Evolutionary conservation across 1,139 yeast species (phyloP), one percentile per base, ranked within the genome.

Genomic region (Geotrichum klebahnii): DNA sequence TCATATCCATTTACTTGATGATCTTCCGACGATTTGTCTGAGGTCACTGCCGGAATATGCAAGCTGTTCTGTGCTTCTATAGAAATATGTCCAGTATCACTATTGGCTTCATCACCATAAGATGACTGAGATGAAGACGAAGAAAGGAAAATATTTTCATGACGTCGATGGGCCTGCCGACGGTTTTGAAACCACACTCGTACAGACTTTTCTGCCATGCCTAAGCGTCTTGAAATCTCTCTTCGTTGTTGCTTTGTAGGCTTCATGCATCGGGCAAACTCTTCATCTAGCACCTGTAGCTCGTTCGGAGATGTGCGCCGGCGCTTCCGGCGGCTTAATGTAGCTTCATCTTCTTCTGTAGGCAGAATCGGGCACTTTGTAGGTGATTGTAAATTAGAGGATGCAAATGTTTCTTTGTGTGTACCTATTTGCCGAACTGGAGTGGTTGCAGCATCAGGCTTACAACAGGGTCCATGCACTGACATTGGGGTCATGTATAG

Each of bases 151-250:
- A 23, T 22, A 20, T 23, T 40, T 19, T 44, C 47, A 24, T 39
- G 77, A 59, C 80, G 82, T 58, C 94, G 80, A 57, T 81, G 69
- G 39, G 89, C 78, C 70, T 92, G 98, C 67, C 98, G 81, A 66
- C 82, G 85, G 69, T 92, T 92, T 69, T 92, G 98, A 69, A 92
- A 92, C 98, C 98, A 92, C 57, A 92, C 88, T 70, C 92, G 97
- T 28, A 92, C 95, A 1, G 97, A 95, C 67, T 89, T 89, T 66
- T 89, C 97, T n/a, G 92, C 79, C 97, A 90, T 92, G 56, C 81
- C 80, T 39, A 92, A 95, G 57, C 75, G 79, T 33, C 71, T 67
- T 14, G 97, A 95, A 59, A 92, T 85, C 57, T 80, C 83, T 43
- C 80, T 74, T 59, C 97, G 79, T 62, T 84, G 76, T 46, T 76